Evolutionary conservation across 2,329 filamentous ascomycete species (phyloP), one percentile per base, ranked within the genome.

Genomic region (Xylaria sp.): DNA sequence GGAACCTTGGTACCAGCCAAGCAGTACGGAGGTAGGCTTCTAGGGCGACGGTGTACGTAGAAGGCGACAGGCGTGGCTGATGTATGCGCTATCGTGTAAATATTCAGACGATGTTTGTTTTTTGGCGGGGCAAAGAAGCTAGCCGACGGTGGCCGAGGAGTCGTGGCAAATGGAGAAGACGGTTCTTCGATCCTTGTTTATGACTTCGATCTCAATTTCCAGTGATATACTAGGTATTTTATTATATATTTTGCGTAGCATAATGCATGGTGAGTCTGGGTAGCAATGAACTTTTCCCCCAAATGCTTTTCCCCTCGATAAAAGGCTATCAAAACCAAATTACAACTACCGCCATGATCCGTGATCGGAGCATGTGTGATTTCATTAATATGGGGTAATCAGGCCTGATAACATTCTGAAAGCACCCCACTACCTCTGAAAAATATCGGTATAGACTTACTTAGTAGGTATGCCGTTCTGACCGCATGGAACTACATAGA

Each of bases 301-400:
- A 29, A 44, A 5, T 44, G 16, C 23, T 44, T 23, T 35, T 54
- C 16, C 2, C 8, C 32, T 40, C 23, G 25, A 59, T 44, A 18
- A 18, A 5, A n/a, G 40, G 40, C 16, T 18, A 44, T 44, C 40
- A 18, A 6, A 44, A 16, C 16, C 18, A 44, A 44, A 44, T 16
- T 42, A 37, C 47, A 63, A 60, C 54, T 69, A 55, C 59, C 66
- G 51, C 16, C 47, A 48, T 42, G 42, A 63, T 61, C 61, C 54
- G 63, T 51, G 48, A 66, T 66, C 67, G 67, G 63, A 69, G 63
- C 16, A 12, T 21, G 23, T 32, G 53, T 69, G 66, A 69, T 58
- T 65, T 65, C 62, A 65, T 65, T 54, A 29, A 42, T 42, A 42
- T 42, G 40, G 40, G 40, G 40, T 18, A 42, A 18, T 42, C 18